Evolutionary conservation across 768 basidiomycete species (phyloP), one percentile per base, ranked within the genome.

Genomic region (Termitomyces sp.): DNA sequence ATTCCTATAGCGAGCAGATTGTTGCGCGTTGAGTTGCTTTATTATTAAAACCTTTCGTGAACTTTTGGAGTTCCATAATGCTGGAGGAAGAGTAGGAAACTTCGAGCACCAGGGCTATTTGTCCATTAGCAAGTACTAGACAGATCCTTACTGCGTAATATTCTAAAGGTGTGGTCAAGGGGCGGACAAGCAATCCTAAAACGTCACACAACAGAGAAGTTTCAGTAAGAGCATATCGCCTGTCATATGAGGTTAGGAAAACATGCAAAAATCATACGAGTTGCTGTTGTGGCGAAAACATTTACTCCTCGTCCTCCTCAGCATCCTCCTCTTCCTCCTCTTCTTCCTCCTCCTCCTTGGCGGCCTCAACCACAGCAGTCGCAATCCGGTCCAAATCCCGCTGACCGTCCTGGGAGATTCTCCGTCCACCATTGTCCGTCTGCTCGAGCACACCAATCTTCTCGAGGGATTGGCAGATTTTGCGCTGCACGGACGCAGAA

Each of bases 391-490:
- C 93, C 76, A 96, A 81, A 73, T 97, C 95, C 68, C 95, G 88
- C 76, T 93, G 91, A 62, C 96, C 96, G 71, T 98, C 96, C 78
- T 98, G 95, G 72, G 86, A 88, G 73, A 98, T 96, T 79, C 92
- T 86, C 69, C 97, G 87, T 61, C 96, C 96, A 67, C 96, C 97
- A 70, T 95, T 94, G 44, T 90, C 86, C 60, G 90, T 85, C 77
- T 89, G 83, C 80, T 98, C 97, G 68, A 98, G 82, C 58, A 98
- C 97, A 69, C 95, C 95, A 70, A 99, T 98, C 84, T 96, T 97
- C 84, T 98, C 96, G 66, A 98, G 81, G 46, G 94, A 87, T 79
- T 99, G 96, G 79, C 95, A 94, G 65, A 98, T 79, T 78, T 91
- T 95, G 71, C 95, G 90, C 76, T 98, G 94, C 51, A 98, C 91